Percentiles rank a stretch among this genome's conserved stretches.
Evolutionary conservation across 2,329 filamentous ascomycete genomes (phyloP).

Genomic region (Beauveria sp.): DNA sequence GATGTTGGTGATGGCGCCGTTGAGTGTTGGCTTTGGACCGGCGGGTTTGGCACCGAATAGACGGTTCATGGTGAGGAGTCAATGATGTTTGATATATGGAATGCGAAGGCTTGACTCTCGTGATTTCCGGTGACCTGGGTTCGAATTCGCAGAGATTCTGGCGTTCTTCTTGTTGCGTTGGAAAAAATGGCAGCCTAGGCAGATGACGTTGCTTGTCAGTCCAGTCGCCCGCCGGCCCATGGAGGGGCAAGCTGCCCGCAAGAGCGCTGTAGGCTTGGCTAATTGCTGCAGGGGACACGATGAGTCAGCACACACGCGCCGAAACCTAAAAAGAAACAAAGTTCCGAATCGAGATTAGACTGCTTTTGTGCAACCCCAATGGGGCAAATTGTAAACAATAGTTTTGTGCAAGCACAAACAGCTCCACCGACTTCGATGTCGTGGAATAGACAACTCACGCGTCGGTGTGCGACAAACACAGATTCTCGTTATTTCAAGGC

Average conservation of each 20-base stretch:
- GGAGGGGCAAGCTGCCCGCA: background rate
- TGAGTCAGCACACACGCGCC: slow-evolving; percentile 2
- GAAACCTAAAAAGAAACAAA: slow-evolving; percentile 2
- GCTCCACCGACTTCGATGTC: slow-evolving; percentile 4
- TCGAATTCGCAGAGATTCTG: background rate
- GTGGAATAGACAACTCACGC: slow-evolving; percentile 5
- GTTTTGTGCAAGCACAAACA: background rate
- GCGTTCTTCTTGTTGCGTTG: background rate
- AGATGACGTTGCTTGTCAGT: background rate
- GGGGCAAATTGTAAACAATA: slow-evolving; percentile 12
- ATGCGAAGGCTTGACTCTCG: background rate
- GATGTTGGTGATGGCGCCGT: slow-evolving; percentile 74
- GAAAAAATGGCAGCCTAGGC: background rate
- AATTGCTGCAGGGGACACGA: background rate
- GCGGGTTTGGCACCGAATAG: slow-evolving; percentile 86
- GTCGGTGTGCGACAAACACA: slow-evolving; percentile 4
- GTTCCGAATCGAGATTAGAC: slow-evolving; percentile 3
- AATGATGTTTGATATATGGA: background rate
- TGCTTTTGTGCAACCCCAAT: background rate
- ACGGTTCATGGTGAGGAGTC: slow-evolving; percentile 67
- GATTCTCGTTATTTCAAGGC: background rate
- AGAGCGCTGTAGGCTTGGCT: background rate
- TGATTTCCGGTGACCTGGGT: background rate
- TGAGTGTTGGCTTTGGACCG: slow-evolving; percentile 82
- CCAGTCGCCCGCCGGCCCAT: background rate